phyloP scores from a whole-genome alignment of 2,329 filamentous ascomycete genomes.

The Hortaea werneckii region DNA sequence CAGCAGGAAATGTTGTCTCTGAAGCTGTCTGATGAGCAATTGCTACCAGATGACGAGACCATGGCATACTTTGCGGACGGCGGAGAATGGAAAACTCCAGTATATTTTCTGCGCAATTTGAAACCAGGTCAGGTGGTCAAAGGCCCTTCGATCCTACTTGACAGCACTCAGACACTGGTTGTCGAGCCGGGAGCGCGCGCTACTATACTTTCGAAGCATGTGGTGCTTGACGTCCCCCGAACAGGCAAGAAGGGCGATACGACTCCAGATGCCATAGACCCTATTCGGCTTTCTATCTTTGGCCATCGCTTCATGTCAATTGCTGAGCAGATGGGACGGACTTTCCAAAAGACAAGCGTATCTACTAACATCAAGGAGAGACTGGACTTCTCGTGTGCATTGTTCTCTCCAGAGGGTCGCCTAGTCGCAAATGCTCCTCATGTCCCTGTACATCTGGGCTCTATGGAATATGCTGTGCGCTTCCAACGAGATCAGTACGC shows the following conservation, averaged over 20 bases:
- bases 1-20: neutral
- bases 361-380: slow-evolving; percentile 40
- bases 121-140: slow-evolving; percentile 12
- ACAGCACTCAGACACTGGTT: slow-evolving; percentile 39
- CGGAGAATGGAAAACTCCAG: slow-evolving; percentile 13
- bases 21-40: slow-evolving; percentile 6
- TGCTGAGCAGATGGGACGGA: slow-evolving; percentile 49
- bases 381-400: slow-evolving; percentile 35
- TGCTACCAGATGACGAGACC: neutral
- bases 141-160: slow-evolving; percentile 26
- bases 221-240: slow-evolving; percentile 28
- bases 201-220: slow-evolving; percentile 27
- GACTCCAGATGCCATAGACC: slow-evolving; percentile 28
- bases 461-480: slow-evolving; percentile 34
- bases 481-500: slow-evolving; percentile 29
- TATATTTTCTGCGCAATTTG: slow-evolving; percentile 18
- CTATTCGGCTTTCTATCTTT: slow-evolving; percentile 46
- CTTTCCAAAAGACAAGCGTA: slow-evolving; percentile 46
- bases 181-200: slow-evolving; percentile 30
- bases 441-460: slow-evolving; percentile 34
- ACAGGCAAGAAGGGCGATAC: slow-evolving; percentile 11
- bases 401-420: slow-evolving; percentile 34
- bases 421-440: slow-evolving; percentile 35
- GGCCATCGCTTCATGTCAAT: slow-evolving; percentile 50
- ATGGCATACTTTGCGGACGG: slow-evolving; percentile 14